Percentiles rank a stretch among this genome's conserved stretches.
Evolutionary conservation across 345 rosid species (phyloP).

Genomic region (Kandelia obovata): DNA sequence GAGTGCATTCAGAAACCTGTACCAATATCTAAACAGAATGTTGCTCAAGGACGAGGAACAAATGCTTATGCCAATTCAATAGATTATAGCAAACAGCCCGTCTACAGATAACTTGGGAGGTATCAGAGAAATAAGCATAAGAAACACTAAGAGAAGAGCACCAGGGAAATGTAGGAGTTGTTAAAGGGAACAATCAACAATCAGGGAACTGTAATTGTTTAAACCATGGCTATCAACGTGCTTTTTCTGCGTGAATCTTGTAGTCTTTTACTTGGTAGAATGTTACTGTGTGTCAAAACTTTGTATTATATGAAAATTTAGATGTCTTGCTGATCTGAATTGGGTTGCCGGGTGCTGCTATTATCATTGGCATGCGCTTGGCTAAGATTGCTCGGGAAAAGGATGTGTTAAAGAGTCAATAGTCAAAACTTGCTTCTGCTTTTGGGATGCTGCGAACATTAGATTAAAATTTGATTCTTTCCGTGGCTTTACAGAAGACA

Average conservation of each 20-base stretch:
- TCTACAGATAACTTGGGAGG: conserved; percentile 1
- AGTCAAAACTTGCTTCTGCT: too few species aligned
- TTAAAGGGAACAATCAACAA: conserved; percentile 1
- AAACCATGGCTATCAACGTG: neutral
- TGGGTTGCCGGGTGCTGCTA: too few species aligned
- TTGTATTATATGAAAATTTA: too few species aligned
- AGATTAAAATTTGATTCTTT: too few species aligned
- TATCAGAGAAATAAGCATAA: neutral
- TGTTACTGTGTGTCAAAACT: too few species aligned
- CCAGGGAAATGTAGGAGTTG: conserved; percentile 9
- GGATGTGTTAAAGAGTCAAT: too few species aligned
- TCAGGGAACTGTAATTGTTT: conserved; percentile 24
- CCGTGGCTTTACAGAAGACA: too few species aligned
- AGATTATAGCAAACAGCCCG: neutral
- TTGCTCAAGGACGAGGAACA: conserved; percentile 15
- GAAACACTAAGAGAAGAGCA: conserved; percentile 17
- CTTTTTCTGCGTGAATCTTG: neutral
- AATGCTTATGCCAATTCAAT: conserved; percentile 9
- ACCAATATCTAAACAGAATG: conserved; percentile 20
- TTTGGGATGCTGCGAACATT: too few species aligned
- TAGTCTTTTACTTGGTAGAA: too few species aligned
- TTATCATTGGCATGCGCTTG: too few species aligned
- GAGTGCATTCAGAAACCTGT: conserved; percentile 28
- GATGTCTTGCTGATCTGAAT: too few species aligned
- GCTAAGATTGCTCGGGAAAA: too few species aligned